These are phyloP conservation scores for Hansfordia pulvinata DNA, from an alignment of 2,329 filamentous ascomycete species.

Conservation along the genomic window DNA sequence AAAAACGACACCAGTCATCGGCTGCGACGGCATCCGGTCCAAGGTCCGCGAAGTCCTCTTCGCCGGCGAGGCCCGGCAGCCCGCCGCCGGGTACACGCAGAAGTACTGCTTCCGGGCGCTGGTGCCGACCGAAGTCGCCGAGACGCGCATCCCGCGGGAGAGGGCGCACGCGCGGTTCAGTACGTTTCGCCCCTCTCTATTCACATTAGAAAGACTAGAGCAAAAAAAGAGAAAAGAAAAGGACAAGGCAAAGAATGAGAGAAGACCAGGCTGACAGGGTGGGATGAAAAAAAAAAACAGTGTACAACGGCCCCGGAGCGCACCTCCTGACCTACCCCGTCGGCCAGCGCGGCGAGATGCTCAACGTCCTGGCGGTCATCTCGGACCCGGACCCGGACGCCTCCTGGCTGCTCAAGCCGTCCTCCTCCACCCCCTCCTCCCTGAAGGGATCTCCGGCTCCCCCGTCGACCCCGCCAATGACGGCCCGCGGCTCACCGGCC, in stretches of 20 bases:
- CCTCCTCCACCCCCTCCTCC: no score
- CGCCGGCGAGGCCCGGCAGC: constrained; percentile 27
- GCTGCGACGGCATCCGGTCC: constrained; percentile 52
- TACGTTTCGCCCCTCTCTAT: no score
- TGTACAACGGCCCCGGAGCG: constrained; percentile 41
- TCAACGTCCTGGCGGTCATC: constrained; percentile 41
- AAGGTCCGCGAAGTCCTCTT: constrained; percentile 36
- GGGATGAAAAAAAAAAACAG: no score
- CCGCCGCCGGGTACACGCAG: constrained; percentile 34
- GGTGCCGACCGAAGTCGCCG: constrained; percentile 42
- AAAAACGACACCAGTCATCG: constrained; percentile 27
- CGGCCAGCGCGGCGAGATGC: constrained; percentile 33
- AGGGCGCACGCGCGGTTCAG: constrained; percentile 33
- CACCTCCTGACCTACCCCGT: constrained; percentile 51
- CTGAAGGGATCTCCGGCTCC: no score
- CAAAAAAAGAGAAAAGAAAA: no score
- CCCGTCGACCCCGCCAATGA: no score
- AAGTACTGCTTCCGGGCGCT: constrained; percentile 51
- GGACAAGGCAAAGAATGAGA: no score
- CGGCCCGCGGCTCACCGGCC: constrained; percentile 20
- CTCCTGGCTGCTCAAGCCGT: no score
- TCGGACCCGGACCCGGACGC: constrained; percentile 19
- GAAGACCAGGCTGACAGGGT: no score
- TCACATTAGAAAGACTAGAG: no score
- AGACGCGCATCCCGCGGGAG: constrained; percentile 30